These are phyloP conservation scores for Penicillium sclerotiorum DNA, from an alignment of 2,329 filamentous ascomycete genomes.

Conservation along the genomic window DNA sequence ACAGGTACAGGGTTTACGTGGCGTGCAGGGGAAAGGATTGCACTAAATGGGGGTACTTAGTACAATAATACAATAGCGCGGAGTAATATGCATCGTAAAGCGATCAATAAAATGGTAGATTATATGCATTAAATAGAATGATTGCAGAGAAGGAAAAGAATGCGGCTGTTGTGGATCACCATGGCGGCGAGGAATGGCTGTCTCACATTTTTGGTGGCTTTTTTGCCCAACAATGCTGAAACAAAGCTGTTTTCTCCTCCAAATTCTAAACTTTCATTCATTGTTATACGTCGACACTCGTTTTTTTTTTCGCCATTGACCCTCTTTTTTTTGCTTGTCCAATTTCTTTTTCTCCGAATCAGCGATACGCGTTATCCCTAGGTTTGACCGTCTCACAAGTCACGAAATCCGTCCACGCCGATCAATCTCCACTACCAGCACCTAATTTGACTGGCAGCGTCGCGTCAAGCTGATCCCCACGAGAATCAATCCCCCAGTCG, in stretches of 20 bases:
- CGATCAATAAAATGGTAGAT: neutral
- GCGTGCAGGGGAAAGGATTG: no score
- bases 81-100: neutral
- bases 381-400: neutral
- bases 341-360: no score
- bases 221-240: constrained; percentile 23
- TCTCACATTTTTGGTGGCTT: constrained; percentile 26
- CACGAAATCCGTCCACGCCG: neutral
- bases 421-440: neutral
- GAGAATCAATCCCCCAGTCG: neutral
- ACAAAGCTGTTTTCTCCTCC: constrained; percentile 15
- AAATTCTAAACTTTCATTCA: no score
- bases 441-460: neutral
- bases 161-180: constrained; percentile 13
- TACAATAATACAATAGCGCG: neutral
- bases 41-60: no score
- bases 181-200: constrained; percentile 11
- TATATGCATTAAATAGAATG: neutral
- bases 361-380: no score
- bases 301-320: no score
- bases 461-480: neutral
- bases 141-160: constrained; percentile 6
- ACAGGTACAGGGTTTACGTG: constrained; percentile 1
- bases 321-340: no score
- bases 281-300: no score